Percentiles rank a stretch among this genome's conserved stretches.
Evolutionary conservation across 208 protist species (phyloP).

Genomic region (Sergeia podlipaevii): DNA sequence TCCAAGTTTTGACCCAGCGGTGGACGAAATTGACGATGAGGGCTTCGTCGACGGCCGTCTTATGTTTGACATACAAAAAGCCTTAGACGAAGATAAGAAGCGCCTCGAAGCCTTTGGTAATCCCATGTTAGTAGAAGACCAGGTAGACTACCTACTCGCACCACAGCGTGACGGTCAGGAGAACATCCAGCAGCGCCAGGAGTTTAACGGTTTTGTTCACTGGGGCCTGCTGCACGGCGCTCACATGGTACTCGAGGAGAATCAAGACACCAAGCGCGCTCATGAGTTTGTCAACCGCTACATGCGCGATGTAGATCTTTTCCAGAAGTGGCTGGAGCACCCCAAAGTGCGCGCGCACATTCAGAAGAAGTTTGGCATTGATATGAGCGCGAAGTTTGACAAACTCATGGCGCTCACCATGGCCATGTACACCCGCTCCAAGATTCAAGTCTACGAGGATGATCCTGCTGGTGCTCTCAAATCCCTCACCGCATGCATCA

Average conservation of each 20-base stretch:
- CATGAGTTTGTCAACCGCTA: constrained; percentile 90
- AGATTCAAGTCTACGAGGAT: constrained; percentile 88
- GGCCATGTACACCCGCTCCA: constrained; percentile 84
- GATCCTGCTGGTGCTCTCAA: constrained; percentile 84
- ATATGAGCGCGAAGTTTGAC: constrained; percentile 84
- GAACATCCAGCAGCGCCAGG: constrained; percentile 75
- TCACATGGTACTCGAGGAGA: constrained; percentile 84
- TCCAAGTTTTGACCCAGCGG: constrained; percentile 75
- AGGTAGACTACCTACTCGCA: constrained; percentile 79
- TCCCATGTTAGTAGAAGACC: constrained; percentile 81
- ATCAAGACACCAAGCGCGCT: constrained; percentile 79
- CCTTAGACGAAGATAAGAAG: constrained; percentile 78
- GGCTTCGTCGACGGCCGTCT: constrained; percentile 73
- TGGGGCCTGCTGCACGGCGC: constrained; percentile 86
- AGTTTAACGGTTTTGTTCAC: constrained; percentile 90
- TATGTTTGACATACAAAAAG: constrained; percentile 82
- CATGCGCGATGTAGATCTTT: constrained; percentile 89
- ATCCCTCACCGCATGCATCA: constrained; percentile 71
- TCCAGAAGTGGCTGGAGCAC: constrained; percentile 88
- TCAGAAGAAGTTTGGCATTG: constrained; percentile 81
- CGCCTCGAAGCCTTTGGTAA: constrained; percentile 88
- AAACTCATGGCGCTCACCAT: constrained; percentile 86
- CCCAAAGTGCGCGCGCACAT: constrained; percentile 87
- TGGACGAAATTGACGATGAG: constrained; percentile 84
- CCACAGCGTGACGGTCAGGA: constrained; percentile 81